Evolutionary conservation across 257 asterid genomes (phyloP).

Genomic region (Lavandula angustifolia): DNA sequence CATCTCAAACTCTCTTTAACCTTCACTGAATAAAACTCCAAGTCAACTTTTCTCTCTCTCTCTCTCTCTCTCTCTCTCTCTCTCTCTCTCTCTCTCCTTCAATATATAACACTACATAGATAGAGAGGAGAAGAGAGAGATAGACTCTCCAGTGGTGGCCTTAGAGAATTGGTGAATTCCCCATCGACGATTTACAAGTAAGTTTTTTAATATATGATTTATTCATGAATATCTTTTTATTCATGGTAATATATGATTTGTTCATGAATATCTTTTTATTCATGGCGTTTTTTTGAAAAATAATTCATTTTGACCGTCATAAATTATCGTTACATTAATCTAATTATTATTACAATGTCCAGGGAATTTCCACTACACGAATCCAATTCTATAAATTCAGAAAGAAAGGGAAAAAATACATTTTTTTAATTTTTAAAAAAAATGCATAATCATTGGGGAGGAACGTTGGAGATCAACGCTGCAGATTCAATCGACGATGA

Average conservation of each 20-base stretch:
- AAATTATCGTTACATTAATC: not conserved
- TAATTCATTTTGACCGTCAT: slow-evolving; percentile 37
- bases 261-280: slow-evolving; percentile 23
- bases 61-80: not conserved
- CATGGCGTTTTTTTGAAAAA: slow-evolving; percentile 15
- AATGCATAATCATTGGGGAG: slow-evolving; percentile 94
- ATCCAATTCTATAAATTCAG: not conserved
- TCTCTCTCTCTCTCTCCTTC: not conserved
- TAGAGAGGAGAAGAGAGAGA: slow-evolving; percentile 9
- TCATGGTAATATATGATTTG: not conserved
- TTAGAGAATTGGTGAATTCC: not conserved
- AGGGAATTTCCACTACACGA: slow-evolving; percentile 11
- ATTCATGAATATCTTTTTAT: no score
- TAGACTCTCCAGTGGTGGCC: slow-evolving; percentile 2
- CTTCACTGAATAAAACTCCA: slow-evolving; percentile 7
- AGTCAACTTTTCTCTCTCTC: slow-evolving; percentile 38
- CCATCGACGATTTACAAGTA: slow-evolving; percentile 23
- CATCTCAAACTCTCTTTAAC: slow-evolving; percentile 29
- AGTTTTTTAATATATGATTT: not conserved
- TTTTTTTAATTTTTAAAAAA: not conserved
- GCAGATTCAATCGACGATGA: slow-evolving; percentile 59
- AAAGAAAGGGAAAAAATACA: not conserved
- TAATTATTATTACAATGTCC: not conserved
- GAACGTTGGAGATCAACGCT: slow-evolving; percentile 62
- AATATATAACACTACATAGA: not conserved